Percentiles rank a stretch among this genome's conserved stretches.
Conservation (phyloP, 2,329 filamentous ascomycete genomes). For the Hypoxylon sp. region DNA sequence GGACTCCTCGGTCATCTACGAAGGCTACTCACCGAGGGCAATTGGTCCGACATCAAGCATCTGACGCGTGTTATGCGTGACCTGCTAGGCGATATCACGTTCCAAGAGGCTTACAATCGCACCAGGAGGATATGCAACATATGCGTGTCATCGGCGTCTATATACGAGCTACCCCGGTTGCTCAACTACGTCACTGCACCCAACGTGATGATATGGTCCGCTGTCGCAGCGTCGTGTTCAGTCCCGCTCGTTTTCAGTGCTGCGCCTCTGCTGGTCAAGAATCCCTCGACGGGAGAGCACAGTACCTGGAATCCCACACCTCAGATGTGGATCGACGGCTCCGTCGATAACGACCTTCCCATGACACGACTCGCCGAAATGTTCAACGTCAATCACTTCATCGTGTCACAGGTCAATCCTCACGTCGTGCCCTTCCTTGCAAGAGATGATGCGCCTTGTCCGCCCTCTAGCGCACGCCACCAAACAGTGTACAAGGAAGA, state of each 20-base stretch:
- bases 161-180: conserved; percentile 87
- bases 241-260: conserved; percentile 88
- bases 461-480: conserved; percentile 48
- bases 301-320: conserved; percentile 88
- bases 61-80: conserved; percentile 83
- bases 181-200: conserved; percentile 95
- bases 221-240: conserved; percentile 94
- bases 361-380: conserved; percentile 91
- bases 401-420: conserved; percentile 96
- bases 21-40: conserved; percentile 82
- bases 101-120: conserved; percentile 96
- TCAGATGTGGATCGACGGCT: conserved; percentile 92
- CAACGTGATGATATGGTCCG: conserved; percentile 96
- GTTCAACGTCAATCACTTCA: conserved; percentile 99
- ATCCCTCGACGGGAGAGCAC: conserved; percentile 81
- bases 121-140: conserved; percentile 93
- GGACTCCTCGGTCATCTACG: conserved; percentile 76
- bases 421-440: conserved; percentile 89
- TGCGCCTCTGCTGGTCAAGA: conserved; percentile 83
- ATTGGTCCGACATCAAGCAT: conserved; percentile 86
- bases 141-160: conserved; percentile 86
- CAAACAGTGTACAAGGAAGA: conserved; percentile 56
- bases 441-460: conserved; percentile 74
- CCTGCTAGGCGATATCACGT: conserved; percentile 89
- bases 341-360: conserved; percentile 92